Conservation (phyloP, 78 protist species). For the Guillardia theta region DNA sequence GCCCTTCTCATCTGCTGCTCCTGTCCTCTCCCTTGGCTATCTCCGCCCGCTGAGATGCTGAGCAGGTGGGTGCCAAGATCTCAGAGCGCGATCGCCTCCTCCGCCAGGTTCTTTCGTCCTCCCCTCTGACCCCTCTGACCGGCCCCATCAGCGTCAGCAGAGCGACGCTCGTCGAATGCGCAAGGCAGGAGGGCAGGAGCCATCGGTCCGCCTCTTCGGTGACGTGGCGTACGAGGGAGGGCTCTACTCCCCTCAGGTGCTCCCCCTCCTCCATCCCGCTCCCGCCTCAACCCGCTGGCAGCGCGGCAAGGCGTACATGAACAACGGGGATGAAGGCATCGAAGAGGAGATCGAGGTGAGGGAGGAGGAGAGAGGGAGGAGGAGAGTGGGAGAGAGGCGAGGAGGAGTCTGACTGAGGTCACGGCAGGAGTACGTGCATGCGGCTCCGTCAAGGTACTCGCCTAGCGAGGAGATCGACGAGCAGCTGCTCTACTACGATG, state of each 20-base stretch:
- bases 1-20: background rate
- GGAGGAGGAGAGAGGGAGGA: background rate
- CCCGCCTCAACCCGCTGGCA: background rate
- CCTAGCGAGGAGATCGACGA: background rate
- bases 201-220: background rate
- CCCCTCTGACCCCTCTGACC: background rate
- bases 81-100: background rate
- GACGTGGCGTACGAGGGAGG: slow-evolving; percentile 4
- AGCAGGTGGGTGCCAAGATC: background rate
- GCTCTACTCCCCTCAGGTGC: background rate
- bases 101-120: background rate
- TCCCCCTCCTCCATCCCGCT: background rate
- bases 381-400: background rate
- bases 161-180: background rate
- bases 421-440: background rate
- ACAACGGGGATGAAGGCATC: background rate
- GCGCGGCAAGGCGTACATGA: background rate
- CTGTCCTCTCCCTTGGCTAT: background rate
- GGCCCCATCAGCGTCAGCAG: background rate
- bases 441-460: background rate
- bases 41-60: background rate
- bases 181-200: background rate
- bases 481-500: background rate
- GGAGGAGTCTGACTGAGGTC: background rate
- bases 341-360: background rate